These are phyloP conservation scores for Rosa multiflora DNA, from an alignment of 306 rosid genomes.

Conservation along the genomic window DNA sequence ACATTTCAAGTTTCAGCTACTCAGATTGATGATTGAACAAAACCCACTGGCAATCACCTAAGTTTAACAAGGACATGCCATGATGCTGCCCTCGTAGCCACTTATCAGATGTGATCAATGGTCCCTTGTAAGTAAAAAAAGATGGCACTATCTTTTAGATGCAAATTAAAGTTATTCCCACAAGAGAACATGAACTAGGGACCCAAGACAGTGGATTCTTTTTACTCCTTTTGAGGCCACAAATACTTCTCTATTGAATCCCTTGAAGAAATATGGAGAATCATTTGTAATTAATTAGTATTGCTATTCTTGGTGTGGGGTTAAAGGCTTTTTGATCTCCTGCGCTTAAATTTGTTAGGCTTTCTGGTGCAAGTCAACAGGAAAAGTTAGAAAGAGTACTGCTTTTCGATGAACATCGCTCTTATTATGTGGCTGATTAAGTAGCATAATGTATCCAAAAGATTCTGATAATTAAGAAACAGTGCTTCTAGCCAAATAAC, in stretches of 20 bases:
- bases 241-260: conserved; percentile 7
- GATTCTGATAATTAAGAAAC: neutral
- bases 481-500: neutral
- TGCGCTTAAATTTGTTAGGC: conserved; percentile 29
- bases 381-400: conserved; percentile 14
- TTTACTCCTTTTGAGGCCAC: conserved; percentile 31
- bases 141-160: conserved; percentile 16
- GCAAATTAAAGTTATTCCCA: conserved; percentile 30
- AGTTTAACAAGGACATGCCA: neutral
- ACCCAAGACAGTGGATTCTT: conserved; percentile 23
- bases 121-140: conserved; percentile 6
- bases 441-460: neutral
- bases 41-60: conserved; percentile 9
- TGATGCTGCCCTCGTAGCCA: neutral
- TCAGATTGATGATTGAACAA: neutral
- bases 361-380: conserved; percentile 41
- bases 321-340: conserved; percentile 1
- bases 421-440: neutral
- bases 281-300: neutral
- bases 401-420: conserved; percentile 17
- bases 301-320: conserved; percentile 9
- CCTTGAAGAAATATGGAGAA: neutral
- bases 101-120: neutral
- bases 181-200: conserved; percentile 31
- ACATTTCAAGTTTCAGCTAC: conserved; percentile 7